These are phyloP conservation scores for Trametes sp. DNA, from an alignment of 1,284 basidiomycete genomes.

Conservation along the genomic window DNA sequence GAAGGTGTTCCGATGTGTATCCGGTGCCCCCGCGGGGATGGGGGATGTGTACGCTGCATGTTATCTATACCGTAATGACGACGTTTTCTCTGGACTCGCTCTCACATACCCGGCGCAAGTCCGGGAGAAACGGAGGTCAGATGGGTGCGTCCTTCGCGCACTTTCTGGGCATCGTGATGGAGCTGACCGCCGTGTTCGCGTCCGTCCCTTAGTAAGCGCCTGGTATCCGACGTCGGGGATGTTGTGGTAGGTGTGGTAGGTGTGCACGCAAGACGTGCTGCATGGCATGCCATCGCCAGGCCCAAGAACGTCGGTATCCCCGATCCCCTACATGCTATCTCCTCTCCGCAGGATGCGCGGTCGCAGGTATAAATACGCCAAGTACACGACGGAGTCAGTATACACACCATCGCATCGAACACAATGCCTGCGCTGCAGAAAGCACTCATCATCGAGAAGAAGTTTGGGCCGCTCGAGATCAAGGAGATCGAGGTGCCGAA, in stretches of 20 bases:
- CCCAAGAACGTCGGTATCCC: no score
- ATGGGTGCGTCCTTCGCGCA: not conserved
- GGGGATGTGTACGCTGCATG: slow-evolving; percentile 25
- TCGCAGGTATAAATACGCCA: not conserved
- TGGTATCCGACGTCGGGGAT: not conserved
- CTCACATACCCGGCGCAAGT: not conserved
- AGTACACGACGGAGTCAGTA: no score
- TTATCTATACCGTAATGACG: slow-evolving; percentile 21
- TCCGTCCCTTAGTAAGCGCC: not conserved
- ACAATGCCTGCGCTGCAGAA: slow-evolving; percentile 33
- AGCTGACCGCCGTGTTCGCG: not conserved
- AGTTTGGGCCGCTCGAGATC: slow-evolving; percentile 31
- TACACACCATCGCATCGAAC: not conserved
- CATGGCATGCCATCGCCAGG: no score
- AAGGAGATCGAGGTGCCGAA: slow-evolving; percentile 34
- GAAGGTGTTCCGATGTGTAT: slow-evolving; percentile 9
- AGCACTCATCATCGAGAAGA: slow-evolving; percentile 37
- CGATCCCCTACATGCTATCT: not conserved
- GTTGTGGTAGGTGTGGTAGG: not conserved
- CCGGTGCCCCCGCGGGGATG: slow-evolving; percentile 9
- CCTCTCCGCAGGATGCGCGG: not conserved
- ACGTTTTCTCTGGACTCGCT: not conserved
- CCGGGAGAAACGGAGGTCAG: not conserved
- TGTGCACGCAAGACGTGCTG: no score
- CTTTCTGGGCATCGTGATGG: not conserved